Evolutionary conservation across 1,284 basidiomycete species (phyloP), one percentile per base, ranked within the genome.

Genomic region (Fomitopsis palustris): DNA sequence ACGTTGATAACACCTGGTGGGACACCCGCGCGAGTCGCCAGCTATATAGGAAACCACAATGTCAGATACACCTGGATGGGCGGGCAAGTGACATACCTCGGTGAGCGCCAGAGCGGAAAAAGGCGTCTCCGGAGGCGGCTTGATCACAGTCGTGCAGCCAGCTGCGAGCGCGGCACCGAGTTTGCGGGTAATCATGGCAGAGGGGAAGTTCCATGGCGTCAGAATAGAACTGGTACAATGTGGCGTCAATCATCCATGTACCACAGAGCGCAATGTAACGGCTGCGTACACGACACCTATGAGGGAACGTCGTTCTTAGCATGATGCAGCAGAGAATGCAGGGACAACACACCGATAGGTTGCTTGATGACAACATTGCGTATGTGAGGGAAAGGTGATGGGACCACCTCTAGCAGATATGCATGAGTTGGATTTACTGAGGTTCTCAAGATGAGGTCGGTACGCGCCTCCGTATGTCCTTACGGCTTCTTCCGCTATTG

Each of bases 1-100:
- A 98, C 83, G 74, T 99, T 98, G 74, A 99, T 87, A 47, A 98
- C 96, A 55, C 97, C 97, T 56, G 92, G 87, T 14, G 97, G 96
- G 52, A 99, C 80, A 45, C 96, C 96, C 12, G 96, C 96, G 59
- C 94, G 87, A 53, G 83, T 82, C 17, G 88, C 86, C 29, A 98
- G 84, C 90, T 91, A 31, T 21, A 14, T 17, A 17, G 6, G 17
- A 21, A 29, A 14, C 29, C 29, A 55, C 25, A 14, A 37, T 1
- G 12, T 37, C 35, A 37, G 25, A 42, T 16, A 29, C 3, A 21
- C 38, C 29, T 51, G 35, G 6, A 3, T 27, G 19, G 14, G 29
- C n/a, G 21, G 21, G 55, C 12, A 47, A 5, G 33, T 27, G 23
- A 64, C 74, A 42, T 67, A 89, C 90, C 76, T 96, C 92, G 7